Conservation (phyloP, 257 asterid species). For the Solanum clarkiae region DNA sequence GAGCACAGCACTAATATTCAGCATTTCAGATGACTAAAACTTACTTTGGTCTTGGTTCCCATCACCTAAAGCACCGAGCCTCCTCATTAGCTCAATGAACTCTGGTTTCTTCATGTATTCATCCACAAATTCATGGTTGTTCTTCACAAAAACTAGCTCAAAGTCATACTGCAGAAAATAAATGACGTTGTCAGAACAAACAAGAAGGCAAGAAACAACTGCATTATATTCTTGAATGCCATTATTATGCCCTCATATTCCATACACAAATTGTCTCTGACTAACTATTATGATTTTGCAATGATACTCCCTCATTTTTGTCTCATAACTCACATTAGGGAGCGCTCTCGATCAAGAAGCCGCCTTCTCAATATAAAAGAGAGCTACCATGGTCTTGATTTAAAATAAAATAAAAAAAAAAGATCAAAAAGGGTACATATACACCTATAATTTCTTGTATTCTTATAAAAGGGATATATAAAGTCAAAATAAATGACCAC, state of each 20-base stretch:
- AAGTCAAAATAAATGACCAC: not conserved
- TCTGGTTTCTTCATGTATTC: conserved; percentile 87
- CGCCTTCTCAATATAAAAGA: not conserved
- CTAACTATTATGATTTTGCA: not conserved
- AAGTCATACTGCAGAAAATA: conserved; percentile 45
- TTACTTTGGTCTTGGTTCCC: conserved; percentile 77
- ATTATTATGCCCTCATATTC: not conserved
- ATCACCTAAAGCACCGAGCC: conserved; percentile 93
- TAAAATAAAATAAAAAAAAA: not conserved
- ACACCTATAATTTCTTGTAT: not conserved
- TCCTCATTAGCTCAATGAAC: conserved; percentile 76
- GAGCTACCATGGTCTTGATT: not conserved
- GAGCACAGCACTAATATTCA: not conserved
- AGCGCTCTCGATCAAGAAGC: not conserved
- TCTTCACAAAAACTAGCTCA: conserved; percentile 83
- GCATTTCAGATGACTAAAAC: conserved; percentile 3
- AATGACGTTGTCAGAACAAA: not conserved
- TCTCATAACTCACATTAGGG: not conserved
- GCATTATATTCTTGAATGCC: not conserved
- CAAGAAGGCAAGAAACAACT: not conserved
- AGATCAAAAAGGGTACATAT: not conserved
- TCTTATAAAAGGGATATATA: not conserved
- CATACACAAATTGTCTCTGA: not conserved
- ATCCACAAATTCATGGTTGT: conserved; percentile 67
- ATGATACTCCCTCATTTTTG: not conserved